Evolutionary conservation across 805 yeast genomes (phyloP), one percentile per base, ranked within the genome.

Genomic region (Yueomyces sp.): DNA sequence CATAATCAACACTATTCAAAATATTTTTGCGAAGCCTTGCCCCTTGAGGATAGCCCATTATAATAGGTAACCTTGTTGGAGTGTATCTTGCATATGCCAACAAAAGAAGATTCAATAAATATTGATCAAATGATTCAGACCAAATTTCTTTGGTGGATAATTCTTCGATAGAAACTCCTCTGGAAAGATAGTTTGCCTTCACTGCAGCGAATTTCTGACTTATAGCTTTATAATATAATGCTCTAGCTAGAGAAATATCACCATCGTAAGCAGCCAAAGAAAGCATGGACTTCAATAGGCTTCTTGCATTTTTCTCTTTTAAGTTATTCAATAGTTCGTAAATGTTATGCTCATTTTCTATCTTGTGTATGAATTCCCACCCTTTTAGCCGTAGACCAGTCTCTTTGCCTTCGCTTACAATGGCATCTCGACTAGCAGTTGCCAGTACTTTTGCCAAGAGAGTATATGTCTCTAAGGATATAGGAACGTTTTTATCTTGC

Each of bases 211-310:
- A 56, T 43, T 50, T 50, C n/a, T 67, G 54, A 42, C 65, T 64
- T 46, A 64, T 60, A 45, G 73, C 65, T 48, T 69, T 70, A 44
- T 65, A 62, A 59, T 73, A 82, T 34, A 83, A 57, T 0, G 90
- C 85, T 51, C 97, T 69, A 1, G 85, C 69, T 39, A 85, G 65
- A 4, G 76, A 66, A 26, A 83, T 61, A 57, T 88, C 96, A 0
- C 94, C 92, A 53, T 87, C 87, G 46, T 69, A 69, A 0, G 86
- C 81, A n/a, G 92, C 76, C 40, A 90, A 62, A 48, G 79, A 73
- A 64, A 90, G 69, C 77, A 90, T 78, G 12, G 77, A 70, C 48
- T 79, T 82, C 56, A 55, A 42, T 11, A 55, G 49, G 34, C 41
- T 43, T 5, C 12, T 5, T 12, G 45, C 36, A 27, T 28, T 34